phyloP scores from a whole-genome alignment of 768 basidiomycete genomes.

The Mycena leptocephala region DNA sequence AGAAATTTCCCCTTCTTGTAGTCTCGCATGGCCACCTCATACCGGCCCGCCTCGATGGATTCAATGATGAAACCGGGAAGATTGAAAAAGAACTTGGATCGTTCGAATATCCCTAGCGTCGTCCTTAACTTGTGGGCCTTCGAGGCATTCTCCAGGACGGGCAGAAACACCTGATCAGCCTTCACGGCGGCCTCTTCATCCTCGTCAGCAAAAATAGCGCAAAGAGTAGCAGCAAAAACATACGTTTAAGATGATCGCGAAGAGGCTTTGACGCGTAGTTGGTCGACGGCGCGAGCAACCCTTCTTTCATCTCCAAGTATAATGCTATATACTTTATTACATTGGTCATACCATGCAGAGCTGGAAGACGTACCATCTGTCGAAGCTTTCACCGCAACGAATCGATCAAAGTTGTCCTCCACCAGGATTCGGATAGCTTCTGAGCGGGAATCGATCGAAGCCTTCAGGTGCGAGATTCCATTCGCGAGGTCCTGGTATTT shows the following conservation, averaged over 20 bases:
- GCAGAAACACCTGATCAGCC: conserved; percentile 96
- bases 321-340: conserved; percentile 68
- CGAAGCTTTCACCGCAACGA: conserved; percentile 96
- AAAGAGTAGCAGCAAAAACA: conserved; percentile 37
- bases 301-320: conserved; percentile 94
- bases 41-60: conserved; percentile 91
- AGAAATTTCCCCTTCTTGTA: conserved; percentile 98
- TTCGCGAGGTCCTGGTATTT: conserved; percentile 92
- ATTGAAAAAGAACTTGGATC: conserved; percentile 98
- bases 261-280: conserved; percentile 91
- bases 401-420: conserved; percentile 98
- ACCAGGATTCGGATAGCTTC: conserved; percentile 96
- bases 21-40: conserved; percentile 93
- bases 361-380: conserved; percentile 81
- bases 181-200: conserved; percentile 89
- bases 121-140: conserved; percentile 95
- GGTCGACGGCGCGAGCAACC: conserved; percentile 79
- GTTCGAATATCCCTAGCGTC: conserved; percentile 95
- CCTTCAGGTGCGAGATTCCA: conserved; percentile 82
- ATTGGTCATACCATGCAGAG: conserved; percentile 9
- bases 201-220: not conserved
- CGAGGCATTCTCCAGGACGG: conserved; percentile 94
- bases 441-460: conserved; percentile 91
- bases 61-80: conserved; percentile 94
- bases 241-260: conserved; percentile 90